Evolutionary conservation across 2,329 filamentous ascomycete genomes (phyloP).

Genomic region (Chaetomiaceae sp.): DNA sequence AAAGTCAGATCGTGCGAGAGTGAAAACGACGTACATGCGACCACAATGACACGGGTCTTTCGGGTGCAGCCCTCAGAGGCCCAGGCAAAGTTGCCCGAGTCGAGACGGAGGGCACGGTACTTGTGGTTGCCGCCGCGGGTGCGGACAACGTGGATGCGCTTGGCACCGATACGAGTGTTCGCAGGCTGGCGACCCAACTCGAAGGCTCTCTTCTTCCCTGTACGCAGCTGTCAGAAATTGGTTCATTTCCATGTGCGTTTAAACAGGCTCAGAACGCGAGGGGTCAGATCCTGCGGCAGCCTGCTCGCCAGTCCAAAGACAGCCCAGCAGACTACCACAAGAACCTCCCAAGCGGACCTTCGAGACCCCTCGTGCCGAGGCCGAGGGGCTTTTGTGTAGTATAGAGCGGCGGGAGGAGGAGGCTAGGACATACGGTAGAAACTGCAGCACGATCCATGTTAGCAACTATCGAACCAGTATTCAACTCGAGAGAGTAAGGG

Average conservation of each 20-base stretch:
- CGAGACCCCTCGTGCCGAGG: conserved; percentile 50
- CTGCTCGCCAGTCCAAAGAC: not conserved
- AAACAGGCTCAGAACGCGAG: conserved; percentile 71
- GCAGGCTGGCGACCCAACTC: conserved; percentile 99
- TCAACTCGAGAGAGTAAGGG: not conserved
- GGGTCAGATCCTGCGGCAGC: conserved; percentile 29
- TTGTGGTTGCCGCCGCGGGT: conserved; percentile 85
- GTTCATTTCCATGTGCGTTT: conserved; percentile 33
- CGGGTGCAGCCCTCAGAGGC: conserved; percentile 95
- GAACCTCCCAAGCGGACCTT: conserved; percentile 59
- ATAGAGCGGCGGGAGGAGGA: conserved; percentile 6
- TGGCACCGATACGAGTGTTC: conserved; percentile 93
- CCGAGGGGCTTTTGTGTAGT: conserved; percentile 37
- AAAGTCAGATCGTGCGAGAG: not conserved
- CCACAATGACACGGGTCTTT: conserved; percentile 98
- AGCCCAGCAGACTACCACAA: conserved; percentile 5
- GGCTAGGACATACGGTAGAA: conserved; percentile 69
- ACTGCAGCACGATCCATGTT: conserved; percentile 22
- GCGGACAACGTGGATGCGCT: conserved; percentile 42
- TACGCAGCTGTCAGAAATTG: conserved; percentile 28
- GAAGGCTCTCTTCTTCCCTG: conserved; percentile 94
- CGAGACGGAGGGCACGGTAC: conserved; percentile 98
- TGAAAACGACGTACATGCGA: conserved; percentile 56
- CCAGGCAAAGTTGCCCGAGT: conserved; percentile 99
- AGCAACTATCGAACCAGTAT: conserved; percentile 8